Evolutionary conservation across 495 filamentous ascomycete genomes (phyloP), one percentile per base, ranked within the genome.

Genomic region (Xylaria curta): DNA sequence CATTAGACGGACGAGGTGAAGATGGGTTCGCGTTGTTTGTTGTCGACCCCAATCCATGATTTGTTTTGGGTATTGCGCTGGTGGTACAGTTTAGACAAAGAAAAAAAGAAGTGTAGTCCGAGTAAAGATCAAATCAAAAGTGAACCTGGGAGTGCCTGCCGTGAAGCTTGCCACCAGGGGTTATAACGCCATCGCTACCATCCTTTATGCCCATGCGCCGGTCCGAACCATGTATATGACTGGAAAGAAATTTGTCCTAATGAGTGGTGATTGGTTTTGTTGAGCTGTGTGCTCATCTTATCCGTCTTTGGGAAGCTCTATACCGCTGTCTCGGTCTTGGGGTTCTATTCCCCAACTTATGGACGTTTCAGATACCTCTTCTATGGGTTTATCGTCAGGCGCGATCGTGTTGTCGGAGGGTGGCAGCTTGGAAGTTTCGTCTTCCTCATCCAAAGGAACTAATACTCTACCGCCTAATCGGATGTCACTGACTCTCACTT

Each of bases 381-480:
- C 72, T 21, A 24, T 28, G 8, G 42, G 61, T 19, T 70, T 70
- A 6, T 13, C 38, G 4, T 73, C 69, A 44, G 71, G 70, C 28
- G 73, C 67, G 15, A 77, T 74, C 9, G 75, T 77, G 36, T 78
- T 75, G 26, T 82, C 76, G 12, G 68, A 68, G 31, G 64, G 65
- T 21, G 44, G 71, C 8, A 73, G 66, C 24, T 15, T 71, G 3
- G 71, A 59, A 53, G 66, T 68, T 58, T 78, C 82, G 5, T 89
- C 88, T 10, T 86, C 85, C 15, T 91, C 79, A 26, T 91, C 91
- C 66, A 92, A 88, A 0, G 89, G 88, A 1, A 82, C 82, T 3
- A 99, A 84, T 4, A 99, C 92, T 26, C 94, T 86, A 0, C 96
- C 96, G 5, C 94, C 92, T 17, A 96, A 78, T 75, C 92, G 87